Percentiles rank a stretch among this genome's conserved stretches.
phyloP scores from a whole-genome alignment of 176 grass and related monocot species.

The Oryza coarctata region DNA sequence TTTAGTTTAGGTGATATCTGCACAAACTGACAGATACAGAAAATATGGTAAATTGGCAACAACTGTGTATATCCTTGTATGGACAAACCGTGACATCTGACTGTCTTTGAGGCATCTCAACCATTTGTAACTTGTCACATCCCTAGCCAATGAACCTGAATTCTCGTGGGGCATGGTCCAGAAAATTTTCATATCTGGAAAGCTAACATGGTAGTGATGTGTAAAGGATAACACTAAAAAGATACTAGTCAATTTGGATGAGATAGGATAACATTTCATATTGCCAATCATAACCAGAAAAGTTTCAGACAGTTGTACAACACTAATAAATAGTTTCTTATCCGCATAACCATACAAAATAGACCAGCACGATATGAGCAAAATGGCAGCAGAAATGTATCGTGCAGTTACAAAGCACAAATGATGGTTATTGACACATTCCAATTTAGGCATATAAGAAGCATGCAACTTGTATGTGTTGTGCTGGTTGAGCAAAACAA shows the following conservation, averaged over 20 bases:
- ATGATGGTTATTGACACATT: conserved; percentile 15
- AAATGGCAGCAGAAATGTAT: background rate
- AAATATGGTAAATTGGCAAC: background rate
- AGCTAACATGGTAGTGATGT: background rate
- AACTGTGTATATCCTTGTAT: background rate
- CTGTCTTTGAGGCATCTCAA: background rate
- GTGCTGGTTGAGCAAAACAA: background rate
- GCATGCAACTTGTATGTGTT: background rate
- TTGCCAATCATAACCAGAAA: background rate
- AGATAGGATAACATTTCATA: background rate
- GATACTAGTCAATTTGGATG: background rate
- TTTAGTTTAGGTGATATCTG: background rate
- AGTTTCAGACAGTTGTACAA: conserved; percentile 1
- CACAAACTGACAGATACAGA: background rate
- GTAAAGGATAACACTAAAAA: conserved; percentile 13
- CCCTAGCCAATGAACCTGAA: background rate
- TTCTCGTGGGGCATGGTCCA: background rate
- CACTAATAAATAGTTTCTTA: conserved; percentile 5
- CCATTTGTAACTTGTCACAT: background rate
- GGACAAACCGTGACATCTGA: background rate
- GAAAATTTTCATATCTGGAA: background rate
- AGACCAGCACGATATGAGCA: background rate
- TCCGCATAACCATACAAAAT: background rate
- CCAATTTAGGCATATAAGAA: background rate
- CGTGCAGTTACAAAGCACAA: background rate